Percentiles rank a stretch among this genome's conserved stretches.
Conservation (phyloP, 2,329 filamentous ascomycete species). For the Xylogone sp. region DNA sequence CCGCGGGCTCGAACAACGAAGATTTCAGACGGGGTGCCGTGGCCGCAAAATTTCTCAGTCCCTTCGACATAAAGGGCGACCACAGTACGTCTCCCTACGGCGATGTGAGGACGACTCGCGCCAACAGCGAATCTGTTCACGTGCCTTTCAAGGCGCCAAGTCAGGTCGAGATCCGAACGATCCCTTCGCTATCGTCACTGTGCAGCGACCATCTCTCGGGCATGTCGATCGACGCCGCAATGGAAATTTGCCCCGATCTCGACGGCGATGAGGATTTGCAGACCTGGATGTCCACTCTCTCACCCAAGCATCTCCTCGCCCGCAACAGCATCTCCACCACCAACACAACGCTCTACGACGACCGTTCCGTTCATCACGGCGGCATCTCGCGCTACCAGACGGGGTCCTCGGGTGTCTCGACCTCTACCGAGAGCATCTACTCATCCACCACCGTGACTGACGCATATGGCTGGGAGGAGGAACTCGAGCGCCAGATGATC, state of each 20-base stretch:
- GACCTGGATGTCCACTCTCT: background rate
- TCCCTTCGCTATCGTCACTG: constrained; percentile 7
- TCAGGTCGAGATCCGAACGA: constrained; percentile 15
- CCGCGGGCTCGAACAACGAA: constrained; percentile 17
- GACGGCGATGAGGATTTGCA: constrained; percentile 22
- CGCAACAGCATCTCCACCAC: background rate
- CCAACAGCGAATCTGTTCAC: constrained; percentile 12
- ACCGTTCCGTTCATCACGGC: background rate
- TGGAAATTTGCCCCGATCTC: constrained; percentile 23
- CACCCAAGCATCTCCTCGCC: background rate
- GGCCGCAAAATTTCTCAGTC: constrained; percentile 23
- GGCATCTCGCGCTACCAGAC: background rate
- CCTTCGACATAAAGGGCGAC: constrained; percentile 7
- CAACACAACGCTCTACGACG: background rate
- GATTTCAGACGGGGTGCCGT: constrained; percentile 24
- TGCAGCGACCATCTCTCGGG: constrained; percentile 6
- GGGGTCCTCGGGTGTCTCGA: constrained; percentile 7
- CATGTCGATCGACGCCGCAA: constrained; percentile 16
- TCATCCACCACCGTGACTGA: constrained; percentile 31
- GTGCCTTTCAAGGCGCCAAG: constrained; percentile 26
- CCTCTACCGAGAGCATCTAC: constrained; percentile 26
- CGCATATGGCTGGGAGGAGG: constrained; percentile 52
- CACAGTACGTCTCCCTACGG: constrained; percentile 10
- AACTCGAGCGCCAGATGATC: constrained; percentile 30
- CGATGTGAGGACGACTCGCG: constrained; percentile 15